These are phyloP conservation scores for Gloeostereum incarnatum DNA, from an alignment of 768 basidiomycete genomes.

Conservation along the genomic window DNA sequence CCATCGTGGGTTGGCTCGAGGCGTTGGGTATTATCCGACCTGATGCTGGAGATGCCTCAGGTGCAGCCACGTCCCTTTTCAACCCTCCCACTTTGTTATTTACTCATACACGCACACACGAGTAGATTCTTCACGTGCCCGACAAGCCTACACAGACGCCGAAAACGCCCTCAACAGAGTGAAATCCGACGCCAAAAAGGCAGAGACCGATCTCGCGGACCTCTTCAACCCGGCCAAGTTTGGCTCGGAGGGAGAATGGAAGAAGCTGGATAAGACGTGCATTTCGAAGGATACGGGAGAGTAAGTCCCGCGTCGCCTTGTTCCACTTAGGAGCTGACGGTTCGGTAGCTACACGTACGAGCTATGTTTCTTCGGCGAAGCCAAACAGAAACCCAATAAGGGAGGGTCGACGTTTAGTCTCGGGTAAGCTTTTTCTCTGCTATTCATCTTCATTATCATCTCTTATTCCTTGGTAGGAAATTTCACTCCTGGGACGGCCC, in stretches of 20 bases:
- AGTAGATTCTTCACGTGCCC: slow-evolving; percentile 52
- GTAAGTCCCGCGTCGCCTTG: slow-evolving; percentile 37
- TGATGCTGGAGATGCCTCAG: slow-evolving; percentile 26
- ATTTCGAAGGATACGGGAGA: slow-evolving; percentile 81
- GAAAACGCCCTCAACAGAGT: slow-evolving; percentile 47
- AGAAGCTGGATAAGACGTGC: slow-evolving; percentile 82
- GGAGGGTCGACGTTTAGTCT: slow-evolving; percentile 71
- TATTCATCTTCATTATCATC: neutral
- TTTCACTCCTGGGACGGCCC: slow-evolving; percentile 83
- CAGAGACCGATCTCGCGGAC: slow-evolving; percentile 49
- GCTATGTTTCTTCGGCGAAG: slow-evolving; percentile 84
- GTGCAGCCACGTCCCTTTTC: slow-evolving; percentile 14
- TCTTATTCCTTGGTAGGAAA: slow-evolving; percentile 30
- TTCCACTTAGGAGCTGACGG: slow-evolving; percentile 1
- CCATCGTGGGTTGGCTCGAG: slow-evolving; percentile 52
- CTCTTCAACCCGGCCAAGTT: slow-evolving; percentile 57
- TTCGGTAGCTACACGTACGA: slow-evolving; percentile 80
- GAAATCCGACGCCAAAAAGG: slow-evolving; percentile 42
- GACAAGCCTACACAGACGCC: slow-evolving; percentile 51
- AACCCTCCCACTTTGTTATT: neutral
- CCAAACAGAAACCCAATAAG: slow-evolving; percentile 79
- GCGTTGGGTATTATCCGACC: slow-evolving; percentile 49
- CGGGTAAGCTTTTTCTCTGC: slow-evolving; percentile 50
- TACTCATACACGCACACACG: neutral
- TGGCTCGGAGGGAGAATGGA: slow-evolving; percentile 86